Percentiles rank a stretch among this genome's conserved stretches.
Evolutionary conservation across 495 filamentous ascomycete genomes (phyloP).

Genomic region (Cercophora scortea): DNA sequence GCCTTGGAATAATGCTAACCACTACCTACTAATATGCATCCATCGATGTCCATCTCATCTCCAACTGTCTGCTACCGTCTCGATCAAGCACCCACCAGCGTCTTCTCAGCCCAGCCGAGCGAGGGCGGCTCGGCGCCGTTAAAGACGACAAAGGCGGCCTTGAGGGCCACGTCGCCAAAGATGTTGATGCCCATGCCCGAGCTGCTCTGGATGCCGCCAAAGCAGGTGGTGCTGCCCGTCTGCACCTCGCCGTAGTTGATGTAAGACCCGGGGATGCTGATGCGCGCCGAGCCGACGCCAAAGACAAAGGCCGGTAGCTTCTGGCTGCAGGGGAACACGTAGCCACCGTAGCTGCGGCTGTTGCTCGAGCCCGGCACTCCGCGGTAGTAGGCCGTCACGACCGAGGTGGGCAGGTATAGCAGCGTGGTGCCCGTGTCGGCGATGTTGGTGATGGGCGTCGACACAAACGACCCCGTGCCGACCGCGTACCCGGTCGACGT

Average conservation of each 20-base stretch:
- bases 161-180: constrained; percentile 74
- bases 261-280: constrained; percentile 46
- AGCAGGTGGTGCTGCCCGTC: constrained; percentile 36
- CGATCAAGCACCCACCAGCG: not conserved
- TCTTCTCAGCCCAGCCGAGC: constrained; percentile 54
- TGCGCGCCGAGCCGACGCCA: constrained; percentile 41
- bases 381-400: constrained; percentile 60
- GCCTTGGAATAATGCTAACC: too few species aligned
- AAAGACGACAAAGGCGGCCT: constrained; percentile 73
- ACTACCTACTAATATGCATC: too few species aligned
- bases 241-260: constrained; percentile 48
- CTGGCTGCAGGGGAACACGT: constrained; percentile 58
- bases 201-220: constrained; percentile 59
- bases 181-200: constrained; percentile 58
- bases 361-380: constrained; percentile 47
- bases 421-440: constrained; percentile 74
- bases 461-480: constrained; percentile 33
- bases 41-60: too few species aligned
- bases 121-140: constrained; percentile 33
- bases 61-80: too few species aligned
- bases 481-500: constrained; percentile 54
- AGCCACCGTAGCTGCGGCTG: constrained; percentile 50
- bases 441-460: constrained; percentile 42
- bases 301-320: constrained; percentile 58
- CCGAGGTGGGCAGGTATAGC: constrained; percentile 47